Evolutionary conservation across 495 filamentous ascomycete genomes (phyloP).

Genomic region (Penicillium desertorum): DNA sequence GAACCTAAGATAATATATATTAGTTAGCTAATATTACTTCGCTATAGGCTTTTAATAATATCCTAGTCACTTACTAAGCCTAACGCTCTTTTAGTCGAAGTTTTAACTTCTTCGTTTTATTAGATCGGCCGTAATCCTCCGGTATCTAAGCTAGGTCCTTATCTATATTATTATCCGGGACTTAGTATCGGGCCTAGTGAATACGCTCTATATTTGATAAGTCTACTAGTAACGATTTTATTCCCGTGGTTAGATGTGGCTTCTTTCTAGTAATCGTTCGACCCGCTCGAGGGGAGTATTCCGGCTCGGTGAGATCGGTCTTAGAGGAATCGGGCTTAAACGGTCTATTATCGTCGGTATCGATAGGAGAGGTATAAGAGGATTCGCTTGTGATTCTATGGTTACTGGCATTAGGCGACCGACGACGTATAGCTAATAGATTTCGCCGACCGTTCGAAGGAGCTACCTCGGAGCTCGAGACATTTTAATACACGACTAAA

Average conservation of each 20-base stretch:
- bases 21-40: slow-evolving; percentile 7
- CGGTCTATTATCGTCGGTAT: slow-evolving; percentile 15
- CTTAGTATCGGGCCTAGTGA: slow-evolving; percentile 16
- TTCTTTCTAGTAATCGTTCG: slow-evolving; percentile 15
- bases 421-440: slow-evolving; percentile 9
- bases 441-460: slow-evolving; percentile 8
- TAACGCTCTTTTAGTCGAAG: slow-evolving; percentile 17
- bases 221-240: slow-evolving; percentile 8
- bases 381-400: slow-evolving; percentile 17
- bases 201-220: slow-evolving; percentile 10
- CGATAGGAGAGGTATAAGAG: slow-evolving; percentile 14
- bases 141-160: slow-evolving; percentile 16
- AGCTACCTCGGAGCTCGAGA: slow-evolving; percentile 13
- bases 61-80: slow-evolving; percentile 15
- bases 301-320: slow-evolving; percentile 19
- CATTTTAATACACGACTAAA: slow-evolving; percentile 12
- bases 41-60: slow-evolving; percentile 5
- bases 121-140: slow-evolving; percentile 17
- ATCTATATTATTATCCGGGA: slow-evolving; percentile 20
- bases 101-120: slow-evolving; percentile 19
- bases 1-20: slow-evolving; percentile 9
- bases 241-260: slow-evolving; percentile 5
- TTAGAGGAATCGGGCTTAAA: slow-evolving; percentile 18
- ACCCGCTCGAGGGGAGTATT: slow-evolving; percentile 9
- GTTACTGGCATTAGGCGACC: slow-evolving; percentile 6